These are phyloP conservation scores for Sporothrix globosa DNA, from an alignment of 2,329 filamentous ascomycete species.

Conservation along the genomic window DNA sequence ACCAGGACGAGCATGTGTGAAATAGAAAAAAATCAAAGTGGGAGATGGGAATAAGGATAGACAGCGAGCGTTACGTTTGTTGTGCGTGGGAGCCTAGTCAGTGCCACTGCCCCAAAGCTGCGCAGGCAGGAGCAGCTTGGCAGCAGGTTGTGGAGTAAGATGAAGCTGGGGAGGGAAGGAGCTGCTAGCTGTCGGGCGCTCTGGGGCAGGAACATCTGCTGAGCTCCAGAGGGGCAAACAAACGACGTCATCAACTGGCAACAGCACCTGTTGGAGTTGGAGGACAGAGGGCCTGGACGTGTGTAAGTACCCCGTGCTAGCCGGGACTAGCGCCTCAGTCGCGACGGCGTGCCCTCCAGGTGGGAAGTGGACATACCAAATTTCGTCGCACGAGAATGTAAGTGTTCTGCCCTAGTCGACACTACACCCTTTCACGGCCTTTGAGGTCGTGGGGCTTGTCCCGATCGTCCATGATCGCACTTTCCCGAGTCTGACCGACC, in stretches of 20 bases:
- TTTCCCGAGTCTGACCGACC: conserved; percentile 3
- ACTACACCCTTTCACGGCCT: neutral
- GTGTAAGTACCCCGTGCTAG: conserved; percentile 33
- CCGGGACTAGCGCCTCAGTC: conserved; percentile 19
- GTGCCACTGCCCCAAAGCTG: neutral
- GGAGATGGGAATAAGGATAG: neutral
- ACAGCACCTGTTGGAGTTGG: neutral
- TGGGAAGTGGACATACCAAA: neutral
- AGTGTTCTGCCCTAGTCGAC: neutral
- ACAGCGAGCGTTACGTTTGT: neutral
- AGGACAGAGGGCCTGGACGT: conserved; percentile 22
- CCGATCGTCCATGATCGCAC: neutral
- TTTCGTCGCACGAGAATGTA: conserved; percentile 8
- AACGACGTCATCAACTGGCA: conserved; percentile 30
- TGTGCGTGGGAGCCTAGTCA: neutral
- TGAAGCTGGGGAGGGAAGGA: conserved; percentile 12
- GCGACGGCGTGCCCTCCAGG: neutral
- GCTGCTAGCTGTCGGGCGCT: neutral
- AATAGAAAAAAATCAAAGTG: conserved; percentile 4
- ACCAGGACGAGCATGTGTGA: neutral
- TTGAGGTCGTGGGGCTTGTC: neutral
- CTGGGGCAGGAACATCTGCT: neutral
- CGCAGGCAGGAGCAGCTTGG: neutral
- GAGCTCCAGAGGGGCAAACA: conserved; percentile 17
- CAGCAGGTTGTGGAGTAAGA: neutral